phyloP scores from a whole-genome alignment of 108 stramenopile genomes.

The Nitzschia sp. region DNA sequence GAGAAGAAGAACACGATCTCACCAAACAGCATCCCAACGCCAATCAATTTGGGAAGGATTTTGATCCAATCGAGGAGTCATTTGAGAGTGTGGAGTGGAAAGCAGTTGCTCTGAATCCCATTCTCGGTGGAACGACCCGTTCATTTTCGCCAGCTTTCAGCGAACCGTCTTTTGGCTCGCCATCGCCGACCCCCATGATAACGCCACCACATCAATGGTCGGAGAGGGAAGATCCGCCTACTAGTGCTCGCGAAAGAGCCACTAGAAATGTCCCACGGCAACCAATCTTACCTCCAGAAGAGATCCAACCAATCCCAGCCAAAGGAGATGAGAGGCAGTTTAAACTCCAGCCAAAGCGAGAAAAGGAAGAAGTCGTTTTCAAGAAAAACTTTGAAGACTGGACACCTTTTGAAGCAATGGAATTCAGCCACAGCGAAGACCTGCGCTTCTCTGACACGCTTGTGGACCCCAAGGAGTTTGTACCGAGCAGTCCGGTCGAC shows the following conservation, averaged over 20 bases:
- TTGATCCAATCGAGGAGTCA: background rate
- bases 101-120: background rate
- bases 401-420: background rate
- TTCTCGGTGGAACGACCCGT: background rate
- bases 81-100: conserved; percentile 3
- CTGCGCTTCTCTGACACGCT: background rate
- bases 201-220: background rate
- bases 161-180: background rate
- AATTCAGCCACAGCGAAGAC: background rate
- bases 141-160: background rate
- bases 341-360: background rate
- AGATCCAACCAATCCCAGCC: background rate
- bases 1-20: background rate
- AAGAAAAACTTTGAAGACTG: conserved; percentile 17
- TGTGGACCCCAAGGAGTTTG: background rate
- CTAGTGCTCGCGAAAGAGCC: too few species aligned
- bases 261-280: too few species aligned
- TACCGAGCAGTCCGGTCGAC: background rate
- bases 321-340: background rate
- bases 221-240: background rate
- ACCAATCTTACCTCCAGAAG: background rate
- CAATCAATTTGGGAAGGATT: background rate
- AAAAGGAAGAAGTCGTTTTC: conserved; percentile 5
- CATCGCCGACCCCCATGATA: background rate
- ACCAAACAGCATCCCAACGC: background rate